A percentile compares a stretch with the other conserved stretches of the same genome.
Evolutionary conservation across 2,329 filamentous ascomycete genomes (phyloP).

Genomic region (Lecanoromycetidae sp.): DNA sequence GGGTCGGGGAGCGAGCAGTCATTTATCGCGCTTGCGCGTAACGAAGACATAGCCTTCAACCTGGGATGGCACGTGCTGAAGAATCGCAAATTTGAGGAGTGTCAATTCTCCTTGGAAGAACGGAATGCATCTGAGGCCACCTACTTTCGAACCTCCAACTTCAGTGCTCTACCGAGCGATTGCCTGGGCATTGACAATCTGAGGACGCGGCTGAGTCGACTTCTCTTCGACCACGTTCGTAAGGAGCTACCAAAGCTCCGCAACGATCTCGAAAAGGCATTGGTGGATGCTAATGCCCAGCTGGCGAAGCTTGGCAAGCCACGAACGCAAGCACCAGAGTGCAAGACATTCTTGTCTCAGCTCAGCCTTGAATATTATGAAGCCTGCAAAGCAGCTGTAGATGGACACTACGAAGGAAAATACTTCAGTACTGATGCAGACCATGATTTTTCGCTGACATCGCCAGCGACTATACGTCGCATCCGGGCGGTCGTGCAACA

Average conservation of each 20-base stretch:
- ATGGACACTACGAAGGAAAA: conserved; percentile 25
- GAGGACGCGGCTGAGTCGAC: conserved; percentile 19
- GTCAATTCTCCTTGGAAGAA: conserved; percentile 14
- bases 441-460: conserved; percentile 16
- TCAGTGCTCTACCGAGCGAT: conserved; percentile 20
- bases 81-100: conserved; percentile 29
- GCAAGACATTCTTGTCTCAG: conserved; percentile 21
- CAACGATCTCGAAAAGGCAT: conserved; percentile 20
- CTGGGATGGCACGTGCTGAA: conserved; percentile 41
- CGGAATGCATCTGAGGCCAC: conserved; percentile 14
- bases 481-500: conserved; percentile 24
- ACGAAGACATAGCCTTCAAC: conserved; percentile 31
- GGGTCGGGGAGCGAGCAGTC: conserved; percentile 27
- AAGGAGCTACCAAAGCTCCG: conserved; percentile 19
- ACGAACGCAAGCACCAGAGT: conserved; percentile 15
- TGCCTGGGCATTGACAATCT: conserved; percentile 22
- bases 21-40: conserved; percentile 26
- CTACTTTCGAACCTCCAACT: conserved; percentile 23
- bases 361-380: conserved; percentile 23
- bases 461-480: conserved; percentile 16
- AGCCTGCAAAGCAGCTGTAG: conserved; percentile 23
- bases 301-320: conserved; percentile 7
- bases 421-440: conserved; percentile 21
- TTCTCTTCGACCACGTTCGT: conserved; percentile 26
- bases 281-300: neutral